These are phyloP conservation scores for Lactifluus piperatus DNA, from an alignment of 768 basidiomycete genomes.

Conservation along the genomic window DNA sequence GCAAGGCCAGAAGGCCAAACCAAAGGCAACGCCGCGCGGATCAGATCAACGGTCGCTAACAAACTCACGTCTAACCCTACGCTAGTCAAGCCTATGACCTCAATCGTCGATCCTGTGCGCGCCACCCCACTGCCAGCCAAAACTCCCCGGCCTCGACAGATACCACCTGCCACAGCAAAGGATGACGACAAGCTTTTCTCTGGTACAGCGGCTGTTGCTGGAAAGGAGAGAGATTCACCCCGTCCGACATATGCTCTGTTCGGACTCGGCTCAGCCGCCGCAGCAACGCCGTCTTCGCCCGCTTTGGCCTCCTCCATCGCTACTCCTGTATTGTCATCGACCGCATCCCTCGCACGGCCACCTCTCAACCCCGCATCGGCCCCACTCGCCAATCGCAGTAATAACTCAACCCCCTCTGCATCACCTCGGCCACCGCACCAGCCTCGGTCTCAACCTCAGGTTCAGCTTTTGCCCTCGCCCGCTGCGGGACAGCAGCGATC, in stretches of 20 bases:
- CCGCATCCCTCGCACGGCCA: constrained; percentile 63
- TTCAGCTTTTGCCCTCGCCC: background rate
- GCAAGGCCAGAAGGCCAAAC: background rate
- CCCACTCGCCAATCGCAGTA: constrained; percentile 26
- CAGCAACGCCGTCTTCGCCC: constrained; percentile 18
- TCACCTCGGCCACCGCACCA: background rate
- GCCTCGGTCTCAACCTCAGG: background rate
- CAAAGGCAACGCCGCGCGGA: background rate
- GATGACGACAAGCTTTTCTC: background rate
- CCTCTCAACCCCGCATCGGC: constrained; percentile 20
- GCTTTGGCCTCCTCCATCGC: constrained; percentile 62
- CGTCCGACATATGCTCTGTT: constrained; percentile 1
- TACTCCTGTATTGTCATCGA: constrained; percentile 62
- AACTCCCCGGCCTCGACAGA: background rate
- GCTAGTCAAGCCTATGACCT: background rate
- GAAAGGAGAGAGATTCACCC: background rate
- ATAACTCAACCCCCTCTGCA: constrained; percentile 21
- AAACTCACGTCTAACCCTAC: background rate
- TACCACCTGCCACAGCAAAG: background rate
- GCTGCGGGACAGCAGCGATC: background rate
- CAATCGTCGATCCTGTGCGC: background rate
- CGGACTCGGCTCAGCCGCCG: constrained; percentile 7
- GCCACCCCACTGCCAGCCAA: background rate
- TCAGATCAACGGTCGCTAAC: background rate
- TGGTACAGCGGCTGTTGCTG: background rate